Percentiles rank a stretch among this genome's conserved stretches.
Evolutionary conservation across 169 alveolate species (phyloP).

Genomic region (Plasmodium ovale): DNA sequence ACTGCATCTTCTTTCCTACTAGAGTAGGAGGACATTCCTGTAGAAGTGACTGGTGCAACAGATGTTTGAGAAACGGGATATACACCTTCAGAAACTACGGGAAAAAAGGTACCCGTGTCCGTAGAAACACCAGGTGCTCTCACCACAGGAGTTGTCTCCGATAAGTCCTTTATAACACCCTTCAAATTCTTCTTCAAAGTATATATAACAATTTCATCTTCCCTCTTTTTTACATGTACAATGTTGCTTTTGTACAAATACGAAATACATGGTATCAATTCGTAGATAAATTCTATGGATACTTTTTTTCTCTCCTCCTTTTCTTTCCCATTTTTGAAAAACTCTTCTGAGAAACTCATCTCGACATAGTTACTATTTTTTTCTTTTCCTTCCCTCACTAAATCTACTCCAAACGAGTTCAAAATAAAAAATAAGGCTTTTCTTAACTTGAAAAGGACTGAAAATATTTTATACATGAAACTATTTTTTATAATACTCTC

Average conservation of each 20-base stretch:
- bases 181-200: slow-evolving; percentile 13
- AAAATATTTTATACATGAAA: slow-evolving; percentile 17
- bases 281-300: slow-evolving; percentile 11
- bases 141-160: neutral
- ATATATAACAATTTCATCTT: slow-evolving; percentile 25
- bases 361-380: slow-evolving; percentile 27
- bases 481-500: slow-evolving; percentile 55
- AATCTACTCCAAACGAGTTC: slow-evolving; percentile 35
- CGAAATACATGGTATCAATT: slow-evolving; percentile 15
- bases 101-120: neutral
- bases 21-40: no score
- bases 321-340: slow-evolving; percentile 13
- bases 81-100: no score
- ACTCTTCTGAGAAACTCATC: slow-evolving; percentile 17
- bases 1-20: neutral
- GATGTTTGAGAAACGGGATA: no score
- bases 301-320: slow-evolving; percentile 25
- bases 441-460: slow-evolving; percentile 32
- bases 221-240: slow-evolving; percentile 26
- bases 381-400: slow-evolving; percentile 6
- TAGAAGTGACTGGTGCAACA: no score
- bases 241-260: slow-evolving; percentile 19
- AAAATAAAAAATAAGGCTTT: slow-evolving; percentile 36
- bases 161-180: neutral
- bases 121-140: neutral